Conservation (phyloP, 1,284 basidiomycete species). For the Pholiota adiposa region DNA sequence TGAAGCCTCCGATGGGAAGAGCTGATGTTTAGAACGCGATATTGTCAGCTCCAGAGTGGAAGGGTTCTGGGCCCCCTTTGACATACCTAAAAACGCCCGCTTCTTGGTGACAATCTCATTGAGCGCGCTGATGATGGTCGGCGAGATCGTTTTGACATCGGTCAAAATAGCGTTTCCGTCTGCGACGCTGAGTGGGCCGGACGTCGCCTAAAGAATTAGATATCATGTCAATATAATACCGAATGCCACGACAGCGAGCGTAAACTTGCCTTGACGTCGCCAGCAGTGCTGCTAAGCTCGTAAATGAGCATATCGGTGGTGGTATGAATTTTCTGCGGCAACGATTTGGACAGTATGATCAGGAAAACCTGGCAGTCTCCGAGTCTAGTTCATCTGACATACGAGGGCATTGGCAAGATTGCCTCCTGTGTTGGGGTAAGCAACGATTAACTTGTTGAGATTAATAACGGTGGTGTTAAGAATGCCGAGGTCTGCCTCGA, state of each 20-base stretch:
- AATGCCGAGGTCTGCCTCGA: slow-evolving; percentile 35
- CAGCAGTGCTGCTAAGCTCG: slow-evolving; percentile 29
- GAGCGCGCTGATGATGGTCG: slow-evolving; percentile 32
- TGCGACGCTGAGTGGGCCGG: slow-evolving; percentile 27
- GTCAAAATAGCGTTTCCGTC: slow-evolving; percentile 34
- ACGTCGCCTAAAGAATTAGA: slow-evolving; percentile 9
- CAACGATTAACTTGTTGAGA: slow-evolving; percentile 34
- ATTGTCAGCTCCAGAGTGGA: too few species aligned
- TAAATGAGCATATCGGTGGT: slow-evolving; percentile 26
- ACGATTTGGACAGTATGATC: background rate
- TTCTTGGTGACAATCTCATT: slow-evolving; percentile 34
- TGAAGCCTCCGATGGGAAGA: slow-evolving; percentile 33
- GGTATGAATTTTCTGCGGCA: slow-evolving; percentile 35
- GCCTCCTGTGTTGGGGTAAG: slow-evolving; percentile 35
- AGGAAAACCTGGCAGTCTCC: too few species aligned
- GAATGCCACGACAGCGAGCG: background rate
- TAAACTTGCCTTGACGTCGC: slow-evolving; percentile 31
- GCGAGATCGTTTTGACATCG: slow-evolving; percentile 29
- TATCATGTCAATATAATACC: background rate
- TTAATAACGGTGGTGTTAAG: slow-evolving; percentile 32
- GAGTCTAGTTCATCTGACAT: slow-evolving; percentile 1
- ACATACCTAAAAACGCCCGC: slow-evolving; percentile 26
- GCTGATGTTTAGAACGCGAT: slow-evolving; percentile 5
- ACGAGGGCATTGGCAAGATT: slow-evolving; percentile 34
- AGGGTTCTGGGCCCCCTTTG: too few species aligned